Evolutionary conservation across 73 alveolate species (phyloP).

Genomic region (Paramecium caudatum): DNA sequence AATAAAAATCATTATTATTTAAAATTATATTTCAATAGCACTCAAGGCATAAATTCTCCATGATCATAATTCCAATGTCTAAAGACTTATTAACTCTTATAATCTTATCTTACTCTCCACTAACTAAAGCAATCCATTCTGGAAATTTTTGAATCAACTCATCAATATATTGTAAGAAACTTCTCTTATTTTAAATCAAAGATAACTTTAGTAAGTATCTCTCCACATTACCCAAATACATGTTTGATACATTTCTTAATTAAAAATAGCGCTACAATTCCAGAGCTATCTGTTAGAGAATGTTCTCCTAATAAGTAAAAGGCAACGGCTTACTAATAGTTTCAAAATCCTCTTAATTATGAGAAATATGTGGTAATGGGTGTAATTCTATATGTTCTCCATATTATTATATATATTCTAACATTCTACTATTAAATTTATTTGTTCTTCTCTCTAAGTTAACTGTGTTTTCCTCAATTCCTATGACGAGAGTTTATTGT

Average conservation of each 20-base stretch:
- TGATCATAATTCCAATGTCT: background rate
- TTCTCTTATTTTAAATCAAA: background rate
- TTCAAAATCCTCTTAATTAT: no score
- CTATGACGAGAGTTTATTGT: background rate
- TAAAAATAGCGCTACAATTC: background rate
- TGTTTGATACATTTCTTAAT: background rate
- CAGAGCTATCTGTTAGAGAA: background rate
- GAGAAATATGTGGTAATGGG: constrained; percentile 15
- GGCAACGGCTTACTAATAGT: no score
- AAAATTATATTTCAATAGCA: background rate
- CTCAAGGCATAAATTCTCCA: background rate
- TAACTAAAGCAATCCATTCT: background rate
- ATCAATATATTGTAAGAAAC: background rate
- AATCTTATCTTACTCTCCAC: background rate
- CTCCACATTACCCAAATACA: constrained; percentile 3
- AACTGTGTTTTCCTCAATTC: background rate
- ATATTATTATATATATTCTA: background rate
- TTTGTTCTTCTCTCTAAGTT: background rate
- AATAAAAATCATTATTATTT: background rate
- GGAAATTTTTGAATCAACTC: background rate
- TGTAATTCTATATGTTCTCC: background rate
- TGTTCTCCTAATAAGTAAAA: no score
- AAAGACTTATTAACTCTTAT: background rate
- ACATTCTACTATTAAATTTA: background rate
- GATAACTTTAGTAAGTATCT: background rate